Base-by-base conservation (phyloP, 176 grass and related monocot species). In the Phragmites australis region DNA sequence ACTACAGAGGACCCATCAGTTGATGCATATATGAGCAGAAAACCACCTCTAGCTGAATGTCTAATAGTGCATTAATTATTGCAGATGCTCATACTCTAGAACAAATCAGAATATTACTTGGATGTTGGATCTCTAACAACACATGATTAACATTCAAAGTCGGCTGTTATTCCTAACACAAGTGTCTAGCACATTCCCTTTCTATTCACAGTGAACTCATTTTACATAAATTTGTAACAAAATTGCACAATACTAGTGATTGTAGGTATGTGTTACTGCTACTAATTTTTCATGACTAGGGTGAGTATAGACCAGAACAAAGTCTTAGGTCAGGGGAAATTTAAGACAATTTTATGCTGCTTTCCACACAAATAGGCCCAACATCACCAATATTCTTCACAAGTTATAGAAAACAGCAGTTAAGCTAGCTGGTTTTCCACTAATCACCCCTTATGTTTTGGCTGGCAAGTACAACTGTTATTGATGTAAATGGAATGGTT, bases 401-500 rank as follows among this genome's bases (percentile, higher is more conserved):
- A 5, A 45, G 27, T 65, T 50, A 34, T 37, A 58, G n/a, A 81
- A 68, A 77, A 18, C 46, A 31, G 40, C 19, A 62, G 15, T 18
- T 16, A 62, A 29, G 16, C 17, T 30, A 77, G 41, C 50, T 61
- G 21, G 8, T 37, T 59, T 77, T 2, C 21, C 13, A 19, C 63
- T 21, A 26, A 49, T 37, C 52, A 60, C 27, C 5, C 8, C 53
- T 21, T 17, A 41, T 85, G 16, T 43, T 70, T 55, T 49, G 18
- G 14, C 55, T 63, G 55, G 17, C 12, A 61, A 70, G 18, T 31
- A 32, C 6, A 43, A 2, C 54, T 69, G 19, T 84, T 15, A 37
- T 40, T 30, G 23, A 42, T 78, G 32, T 70, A 84, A 78, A 68
- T 68, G 31, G 46, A 37, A 78, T 78, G 42, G 16, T 41, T 58